Evolutionary conservation across 176 grass and related monocot genomes (phyloP).

Genomic region (Coix lacrymajobi): DNA sequence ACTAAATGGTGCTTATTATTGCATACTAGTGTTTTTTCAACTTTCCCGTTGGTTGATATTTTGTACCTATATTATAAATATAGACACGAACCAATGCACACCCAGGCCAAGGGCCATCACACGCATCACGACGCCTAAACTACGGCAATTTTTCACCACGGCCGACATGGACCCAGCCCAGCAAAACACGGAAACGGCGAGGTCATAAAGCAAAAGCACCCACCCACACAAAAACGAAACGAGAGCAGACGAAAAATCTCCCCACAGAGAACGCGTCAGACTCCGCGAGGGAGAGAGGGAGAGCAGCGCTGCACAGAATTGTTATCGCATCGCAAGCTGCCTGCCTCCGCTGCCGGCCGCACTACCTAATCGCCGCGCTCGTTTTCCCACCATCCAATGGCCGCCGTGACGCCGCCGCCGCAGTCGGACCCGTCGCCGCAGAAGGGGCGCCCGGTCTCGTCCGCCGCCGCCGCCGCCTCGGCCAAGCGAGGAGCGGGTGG

Average conservation of each 20-base stretch:
- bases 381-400: slow-evolving; percentile 11
- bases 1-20: no score
- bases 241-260: not conserved
- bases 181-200: slow-evolving; percentile 23
- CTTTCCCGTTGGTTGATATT: no score
- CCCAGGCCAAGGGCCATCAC: no score
- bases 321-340: not conserved
- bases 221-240: not conserved
- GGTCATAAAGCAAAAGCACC: not conserved
- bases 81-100: no score
- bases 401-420: slow-evolving; percentile 14
- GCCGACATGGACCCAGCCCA: not conserved
- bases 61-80: no score
- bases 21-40: no score
- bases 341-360: slow-evolving; percentile 3
- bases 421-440: not conserved
- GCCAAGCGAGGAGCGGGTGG: slow-evolving; percentile 18
- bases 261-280: not conserved
- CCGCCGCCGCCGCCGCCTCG: not conserved
- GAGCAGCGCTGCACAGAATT: not conserved
- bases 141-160: not conserved
- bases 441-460: slow-evolving; percentile 26
- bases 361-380: slow-evolving; percentile 2
- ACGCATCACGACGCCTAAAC: not conserved
- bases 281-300: not conserved